Percentiles rank a stretch among this genome's conserved stretches.
phyloP scores from a whole-genome alignment of 768 basidiomycete species.

The Macrocybe gigantea region DNA sequence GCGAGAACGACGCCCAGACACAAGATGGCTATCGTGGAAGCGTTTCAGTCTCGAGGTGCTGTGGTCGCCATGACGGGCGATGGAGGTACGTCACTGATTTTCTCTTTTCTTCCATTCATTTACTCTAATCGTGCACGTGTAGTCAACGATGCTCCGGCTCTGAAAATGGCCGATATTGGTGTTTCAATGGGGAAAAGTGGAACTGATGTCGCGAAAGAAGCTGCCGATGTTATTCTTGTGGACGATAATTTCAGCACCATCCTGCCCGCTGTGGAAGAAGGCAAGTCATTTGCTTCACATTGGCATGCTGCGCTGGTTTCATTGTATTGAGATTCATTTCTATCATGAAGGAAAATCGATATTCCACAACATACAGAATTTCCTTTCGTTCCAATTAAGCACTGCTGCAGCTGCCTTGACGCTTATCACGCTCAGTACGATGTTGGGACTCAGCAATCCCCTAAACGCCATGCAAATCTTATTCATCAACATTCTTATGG shows the following conservation, averaged over 20 bases:
- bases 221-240: conserved; percentile 93
- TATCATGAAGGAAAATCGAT: conserved; percentile 77
- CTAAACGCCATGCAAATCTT: conserved; percentile 98
- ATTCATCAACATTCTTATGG: conserved; percentile 99
- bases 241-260: conserved; percentile 98
- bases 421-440: conserved; percentile 91
- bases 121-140: conserved; percentile 2
- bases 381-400: conserved; percentile 93
- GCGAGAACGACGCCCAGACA: conserved; percentile 94
- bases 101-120: conserved; percentile 1
- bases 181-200: conserved; percentile 97
- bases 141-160: conserved; percentile 95
- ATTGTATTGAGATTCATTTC: conserved; percentile 4
- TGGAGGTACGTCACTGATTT: conserved; percentile 54
- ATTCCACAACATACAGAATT: conserved; percentile 98
- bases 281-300: conserved; percentile 26
- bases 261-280: conserved; percentile 90
- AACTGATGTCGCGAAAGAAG: conserved; percentile 98
- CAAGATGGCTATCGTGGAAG: conserved; percentile 96
- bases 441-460: conserved; percentile 86
- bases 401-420: conserved; percentile 95
- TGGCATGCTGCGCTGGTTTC: not conserved
- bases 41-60: conserved; percentile 83
- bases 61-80: conserved; percentile 98
- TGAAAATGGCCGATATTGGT: conserved; percentile 98